phyloP scores from a whole-genome alignment of 169 alveolate genomes.

The Neospora caninum region DNA sequence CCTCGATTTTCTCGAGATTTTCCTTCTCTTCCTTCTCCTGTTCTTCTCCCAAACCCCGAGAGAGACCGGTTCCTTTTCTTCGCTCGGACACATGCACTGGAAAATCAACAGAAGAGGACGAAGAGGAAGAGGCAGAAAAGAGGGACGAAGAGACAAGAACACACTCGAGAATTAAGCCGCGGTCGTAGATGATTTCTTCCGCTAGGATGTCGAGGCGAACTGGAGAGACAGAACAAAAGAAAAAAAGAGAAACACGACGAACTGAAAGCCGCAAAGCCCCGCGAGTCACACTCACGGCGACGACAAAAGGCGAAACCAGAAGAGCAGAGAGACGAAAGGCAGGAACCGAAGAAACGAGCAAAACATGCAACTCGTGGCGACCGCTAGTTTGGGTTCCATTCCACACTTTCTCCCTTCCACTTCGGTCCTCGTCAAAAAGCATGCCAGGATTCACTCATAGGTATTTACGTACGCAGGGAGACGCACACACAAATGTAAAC shows the following conservation, averaged over 20 bases:
- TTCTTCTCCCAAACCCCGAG: background rate
- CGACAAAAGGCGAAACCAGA: too few species aligned
- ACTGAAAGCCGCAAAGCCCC: background rate
- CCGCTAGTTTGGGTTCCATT: background rate
- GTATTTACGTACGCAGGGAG: too few species aligned
- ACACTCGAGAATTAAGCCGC: background rate
- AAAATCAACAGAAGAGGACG: background rate
- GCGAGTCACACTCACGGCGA: too few species aligned
- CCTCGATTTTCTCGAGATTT: background rate
- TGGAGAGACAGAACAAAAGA: background rate
- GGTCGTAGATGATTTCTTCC: constrained; percentile 6
- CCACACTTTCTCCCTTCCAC: background rate
- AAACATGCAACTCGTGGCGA: too few species aligned
- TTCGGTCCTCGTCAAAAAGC: too few species aligned
- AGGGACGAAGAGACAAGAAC: background rate
- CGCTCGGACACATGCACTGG: background rate
- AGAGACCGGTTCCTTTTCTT: background rate
- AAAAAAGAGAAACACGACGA: background rate
- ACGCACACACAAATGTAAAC: background rate
- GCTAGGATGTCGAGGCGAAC: constrained; percentile 10
- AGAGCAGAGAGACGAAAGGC: too few species aligned
- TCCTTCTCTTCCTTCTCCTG: background rate
- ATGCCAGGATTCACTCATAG: too few species aligned
- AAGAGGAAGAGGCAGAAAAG: background rate
- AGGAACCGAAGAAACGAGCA: too few species aligned